These are phyloP conservation scores for Paramecium sonneborni DNA, from an alignment of 73 alveolate species.

Conservation along the genomic window DNA sequence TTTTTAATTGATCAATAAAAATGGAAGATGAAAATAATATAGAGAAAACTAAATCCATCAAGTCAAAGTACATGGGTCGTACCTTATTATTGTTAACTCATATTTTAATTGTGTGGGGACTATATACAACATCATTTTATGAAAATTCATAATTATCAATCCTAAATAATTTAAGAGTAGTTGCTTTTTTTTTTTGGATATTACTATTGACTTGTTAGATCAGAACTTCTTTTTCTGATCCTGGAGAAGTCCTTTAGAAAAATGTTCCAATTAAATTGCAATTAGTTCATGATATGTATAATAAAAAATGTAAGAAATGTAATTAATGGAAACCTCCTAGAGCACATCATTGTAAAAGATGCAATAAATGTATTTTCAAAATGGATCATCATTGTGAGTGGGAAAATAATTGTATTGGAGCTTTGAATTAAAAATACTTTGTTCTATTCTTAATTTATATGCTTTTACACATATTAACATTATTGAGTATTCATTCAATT, in stretches of 20 bases:
- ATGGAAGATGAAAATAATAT: not conserved
- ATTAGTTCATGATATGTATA: not conserved
- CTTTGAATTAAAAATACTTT: constrained; percentile 82
- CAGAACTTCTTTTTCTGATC: not conserved
- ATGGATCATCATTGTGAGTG: constrained; percentile 94
- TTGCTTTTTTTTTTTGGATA: not conserved
- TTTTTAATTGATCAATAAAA: not conserved
- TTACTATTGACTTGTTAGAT: not conserved
- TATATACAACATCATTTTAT: not conserved
- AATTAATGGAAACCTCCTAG: constrained; percentile 83
- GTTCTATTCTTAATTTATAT: constrained; percentile 76
- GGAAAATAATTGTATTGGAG: constrained; percentile 87
- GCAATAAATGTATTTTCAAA: constrained; percentile 79
- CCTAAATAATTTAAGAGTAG: not conserved
- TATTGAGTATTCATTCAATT: not conserved
- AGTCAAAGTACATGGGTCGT: not conserved
- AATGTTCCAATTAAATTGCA: not conserved
- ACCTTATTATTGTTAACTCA: not conserved
- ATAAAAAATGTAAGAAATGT: constrained; percentile 63
- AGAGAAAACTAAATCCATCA: not conserved
- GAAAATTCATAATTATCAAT: constrained; percentile 2
- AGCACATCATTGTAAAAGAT: constrained; percentile 85
- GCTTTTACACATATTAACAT: not conserved
- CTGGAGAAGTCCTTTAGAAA: not conserved
- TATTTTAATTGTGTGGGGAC: not conserved